Percentiles rank a stretch among this genome's conserved stretches.
Evolutionary conservation across 768 basidiomycete genomes (phyloP).

Genomic region (Roridomyces roridus): DNA sequence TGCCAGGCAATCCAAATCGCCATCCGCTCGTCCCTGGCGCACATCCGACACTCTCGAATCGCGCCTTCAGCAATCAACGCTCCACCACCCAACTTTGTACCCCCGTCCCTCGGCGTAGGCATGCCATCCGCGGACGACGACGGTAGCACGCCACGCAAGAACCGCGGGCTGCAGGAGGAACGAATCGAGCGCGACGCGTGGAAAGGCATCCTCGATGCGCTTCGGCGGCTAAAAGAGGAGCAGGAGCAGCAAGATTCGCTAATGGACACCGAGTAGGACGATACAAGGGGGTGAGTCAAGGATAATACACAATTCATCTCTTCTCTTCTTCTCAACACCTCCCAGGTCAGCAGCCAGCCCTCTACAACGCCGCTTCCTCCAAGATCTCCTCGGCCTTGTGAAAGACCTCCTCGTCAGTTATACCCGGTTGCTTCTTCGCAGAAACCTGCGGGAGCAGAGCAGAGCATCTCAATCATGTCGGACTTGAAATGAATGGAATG

Average conservation of each 20-base stretch:
- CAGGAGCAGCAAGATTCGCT: constrained; percentile 2
- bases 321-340: not conserved
- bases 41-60: constrained; percentile 82
- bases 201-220: constrained; percentile 73
- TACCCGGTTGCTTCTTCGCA: constrained; percentile 48
- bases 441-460: constrained; percentile 38
- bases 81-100: constrained; percentile 73
- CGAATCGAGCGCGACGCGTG: constrained; percentile 79
- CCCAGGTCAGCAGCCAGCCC: not conserved
- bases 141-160: constrained; percentile 41
- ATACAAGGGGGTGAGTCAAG: constrained; percentile 10
- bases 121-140: constrained; percentile 53
- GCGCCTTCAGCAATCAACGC: constrained; percentile 90
- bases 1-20: constrained; percentile 76
- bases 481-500: constrained; percentile 9
- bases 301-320: constrained; percentile 7
- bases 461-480: constrained; percentile 4
- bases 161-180: constrained; percentile 78
- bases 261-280: too few species aligned
- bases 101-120: constrained; percentile 80
- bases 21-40: constrained; percentile 80
- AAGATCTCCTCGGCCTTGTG: constrained; percentile 65
- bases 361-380: constrained; percentile 55
- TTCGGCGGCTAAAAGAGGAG: constrained; percentile 64
- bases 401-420: constrained; percentile 51